These are phyloP conservation scores for Alnus rubra DNA, from an alignment of 306 rosid genomes.

Conservation along the genomic window DNA sequence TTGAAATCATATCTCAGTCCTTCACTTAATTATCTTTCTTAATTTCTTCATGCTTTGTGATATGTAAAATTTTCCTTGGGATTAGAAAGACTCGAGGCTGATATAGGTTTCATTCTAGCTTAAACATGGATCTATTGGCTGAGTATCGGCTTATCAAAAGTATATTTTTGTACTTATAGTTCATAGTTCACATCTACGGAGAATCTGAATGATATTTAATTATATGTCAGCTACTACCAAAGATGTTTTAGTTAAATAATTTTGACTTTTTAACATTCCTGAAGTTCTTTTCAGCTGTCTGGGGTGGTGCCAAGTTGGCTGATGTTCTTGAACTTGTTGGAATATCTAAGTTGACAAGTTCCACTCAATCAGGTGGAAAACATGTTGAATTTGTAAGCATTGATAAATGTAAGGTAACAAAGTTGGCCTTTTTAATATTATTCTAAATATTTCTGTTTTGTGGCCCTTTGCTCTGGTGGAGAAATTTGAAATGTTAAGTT, in stretches of 20 bases:
- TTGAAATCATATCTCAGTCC: not conserved
- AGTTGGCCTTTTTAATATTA: conserved; percentile 15
- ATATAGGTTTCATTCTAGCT: not conserved
- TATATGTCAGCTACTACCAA: conserved; percentile 13
- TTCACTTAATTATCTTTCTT: not conserved
- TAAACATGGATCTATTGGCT: not conserved
- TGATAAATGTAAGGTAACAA: conserved; percentile 83
- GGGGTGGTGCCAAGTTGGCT: conserved; percentile 92
- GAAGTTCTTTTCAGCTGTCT: conserved; percentile 58
- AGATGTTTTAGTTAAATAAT: conserved; percentile 18
- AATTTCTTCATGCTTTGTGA: not conserved
- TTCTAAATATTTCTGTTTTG: conserved; percentile 9
- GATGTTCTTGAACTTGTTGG: conserved; percentile 93
- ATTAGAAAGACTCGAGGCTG: not conserved
- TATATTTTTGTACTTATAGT: too few relatives aligned
- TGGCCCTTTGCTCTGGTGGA: not conserved
- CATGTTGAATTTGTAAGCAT: conserved; percentile 95
- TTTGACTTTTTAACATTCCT: conserved; percentile 17
- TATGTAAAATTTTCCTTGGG: not conserved
- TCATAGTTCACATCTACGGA: too few relatives aligned
- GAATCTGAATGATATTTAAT: not conserved
- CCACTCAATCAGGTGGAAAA: conserved; percentile 68
- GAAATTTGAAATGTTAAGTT: not conserved
- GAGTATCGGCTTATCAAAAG: not conserved
- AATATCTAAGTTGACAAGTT: conserved; percentile 58